A percentile compares a stretch with the other conserved stretches of the same genome.
Conservation (phyloP, 352 stramenopile genomes). For the Phytophthora citrophthora region DNA sequence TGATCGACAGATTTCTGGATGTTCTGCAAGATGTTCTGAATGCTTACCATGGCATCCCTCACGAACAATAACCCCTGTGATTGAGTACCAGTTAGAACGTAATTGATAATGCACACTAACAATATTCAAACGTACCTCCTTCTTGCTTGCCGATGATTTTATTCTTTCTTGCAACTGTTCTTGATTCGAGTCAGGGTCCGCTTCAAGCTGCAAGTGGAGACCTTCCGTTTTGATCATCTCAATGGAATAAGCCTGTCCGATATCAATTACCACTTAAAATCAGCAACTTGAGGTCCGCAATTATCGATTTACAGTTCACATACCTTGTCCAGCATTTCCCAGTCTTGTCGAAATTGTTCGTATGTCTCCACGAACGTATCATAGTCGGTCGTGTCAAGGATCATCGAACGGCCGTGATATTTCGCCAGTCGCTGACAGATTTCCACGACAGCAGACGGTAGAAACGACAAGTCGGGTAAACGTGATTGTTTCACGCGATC, state of each 20-base stretch:
- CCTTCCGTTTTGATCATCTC: conserved; percentile 58
- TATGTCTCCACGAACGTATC: conserved; percentile 58
- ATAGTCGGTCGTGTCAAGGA: conserved; percentile 74
- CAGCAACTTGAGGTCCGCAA: background rate
- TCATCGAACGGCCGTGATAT: conserved; percentile 56
- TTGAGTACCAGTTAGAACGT: too few species aligned
- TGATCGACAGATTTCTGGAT: conserved; percentile 47
- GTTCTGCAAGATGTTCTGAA: conserved; percentile 54
- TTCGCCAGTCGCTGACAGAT: conserved; percentile 63
- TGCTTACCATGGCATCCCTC: conserved; percentile 46
- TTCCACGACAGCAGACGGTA: conserved; percentile 45
- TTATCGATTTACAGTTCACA: background rate
- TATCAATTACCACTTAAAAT: background rate
- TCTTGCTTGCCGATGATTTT: conserved; percentile 32
- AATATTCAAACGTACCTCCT: conserved; percentile 35
- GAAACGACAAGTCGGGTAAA: conserved; percentile 61
- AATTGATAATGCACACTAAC: too few species aligned
- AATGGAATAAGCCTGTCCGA: conserved; percentile 52
- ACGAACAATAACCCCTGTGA: conserved; percentile 49
- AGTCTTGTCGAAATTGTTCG: conserved; percentile 54
- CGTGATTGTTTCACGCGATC: conserved; percentile 43
- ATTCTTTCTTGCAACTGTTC: conserved; percentile 31
- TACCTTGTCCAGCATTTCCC: conserved; percentile 78
- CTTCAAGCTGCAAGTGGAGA: conserved; percentile 45
- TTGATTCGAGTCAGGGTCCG: conserved; percentile 15